A percentile compares a stretch with the other conserved stretches of the same genome.
Evolutionary conservation across 805 yeast species (phyloP).

Genomic region (Yamadazyma sp.): DNA sequence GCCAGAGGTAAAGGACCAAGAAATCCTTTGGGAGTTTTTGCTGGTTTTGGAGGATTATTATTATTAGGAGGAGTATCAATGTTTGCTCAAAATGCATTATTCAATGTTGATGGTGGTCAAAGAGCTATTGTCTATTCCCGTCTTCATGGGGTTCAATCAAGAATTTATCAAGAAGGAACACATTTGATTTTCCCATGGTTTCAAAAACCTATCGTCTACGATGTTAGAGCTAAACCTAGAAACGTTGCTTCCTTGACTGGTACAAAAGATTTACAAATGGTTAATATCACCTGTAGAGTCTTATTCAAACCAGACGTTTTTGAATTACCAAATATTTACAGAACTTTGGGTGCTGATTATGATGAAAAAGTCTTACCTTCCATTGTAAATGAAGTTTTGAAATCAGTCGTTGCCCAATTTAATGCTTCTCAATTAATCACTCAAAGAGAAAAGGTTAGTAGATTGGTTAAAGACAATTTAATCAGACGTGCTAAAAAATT

Average conservation of each 20-base stretch:
- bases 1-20: conserved; percentile 25
- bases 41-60: conserved; percentile 41
- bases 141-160: conserved; percentile 76
- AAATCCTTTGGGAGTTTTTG: conserved; percentile 36
- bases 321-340: conserved; percentile 78
- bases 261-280: conserved; percentile 98
- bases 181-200: conserved; percentile 93
- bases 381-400: conserved; percentile 95
- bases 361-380: conserved; percentile 97
- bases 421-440: conserved; percentile 97
- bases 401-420: conserved; percentile 96
- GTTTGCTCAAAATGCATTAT: conserved; percentile 42
- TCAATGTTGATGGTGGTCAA: conserved; percentile 95
- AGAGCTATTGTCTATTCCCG: conserved; percentile 94
- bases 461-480: conserved; percentile 85
- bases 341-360: conserved; percentile 91
- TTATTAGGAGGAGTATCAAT: conserved; percentile 39
- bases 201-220: conserved; percentile 88
- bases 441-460: conserved; percentile 95
- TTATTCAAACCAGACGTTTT: conserved; percentile 80
- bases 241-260: conserved; percentile 95
- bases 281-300: conserved; percentile 97
- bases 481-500: conserved; percentile 89
- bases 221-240: conserved; percentile 96
- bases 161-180: conserved; percentile 89